These are phyloP conservation scores for Penicillium pulvis DNA, from an alignment of 495 filamentous ascomycete species.

Conservation along the genomic window DNA sequence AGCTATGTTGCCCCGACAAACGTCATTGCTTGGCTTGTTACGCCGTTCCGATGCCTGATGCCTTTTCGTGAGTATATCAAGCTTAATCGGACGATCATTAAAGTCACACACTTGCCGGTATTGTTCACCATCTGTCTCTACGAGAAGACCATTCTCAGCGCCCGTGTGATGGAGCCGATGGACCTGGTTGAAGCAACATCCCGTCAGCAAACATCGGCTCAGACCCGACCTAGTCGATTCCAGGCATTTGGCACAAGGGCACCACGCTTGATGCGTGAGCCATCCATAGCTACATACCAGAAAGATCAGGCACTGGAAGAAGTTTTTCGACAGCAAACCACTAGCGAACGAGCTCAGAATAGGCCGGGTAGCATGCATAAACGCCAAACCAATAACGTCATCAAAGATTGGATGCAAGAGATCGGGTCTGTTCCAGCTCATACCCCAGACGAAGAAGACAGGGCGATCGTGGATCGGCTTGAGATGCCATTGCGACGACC, in stretches of 20 bases:
- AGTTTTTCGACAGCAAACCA: constrained; percentile 73
- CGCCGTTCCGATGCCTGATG: constrained; percentile 75
- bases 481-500: constrained; percentile 46
- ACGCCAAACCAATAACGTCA: constrained; percentile 70
- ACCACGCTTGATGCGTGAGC: constrained; percentile 69
- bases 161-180: constrained; percentile 69
- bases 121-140: constrained; percentile 84
- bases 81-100: constrained; percentile 84
- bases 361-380: constrained; percentile 58
- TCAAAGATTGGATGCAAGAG: constrained; percentile 84
- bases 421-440: constrained; percentile 64
- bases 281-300: constrained; percentile 79
- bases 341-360: constrained; percentile 41
- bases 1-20: constrained; percentile 89
- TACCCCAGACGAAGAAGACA: constrained; percentile 64
- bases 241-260: constrained; percentile 65
- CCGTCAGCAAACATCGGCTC: constrained; percentile 32
- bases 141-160: constrained; percentile 73
- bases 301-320: constrained; percentile 92
- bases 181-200: constrained; percentile 63
- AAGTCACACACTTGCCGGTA: constrained; percentile 84
- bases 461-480: constrained; percentile 57
- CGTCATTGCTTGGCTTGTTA: constrained; percentile 81
- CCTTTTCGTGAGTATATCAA: constrained; percentile 77
- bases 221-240: constrained; percentile 53